Percentiles rank a stretch among this genome's conserved stretches.
Evolutionary conservation across 2,329 filamentous ascomycete genomes (phyloP).

Genomic region (Colletotrichum musicola): DNA sequence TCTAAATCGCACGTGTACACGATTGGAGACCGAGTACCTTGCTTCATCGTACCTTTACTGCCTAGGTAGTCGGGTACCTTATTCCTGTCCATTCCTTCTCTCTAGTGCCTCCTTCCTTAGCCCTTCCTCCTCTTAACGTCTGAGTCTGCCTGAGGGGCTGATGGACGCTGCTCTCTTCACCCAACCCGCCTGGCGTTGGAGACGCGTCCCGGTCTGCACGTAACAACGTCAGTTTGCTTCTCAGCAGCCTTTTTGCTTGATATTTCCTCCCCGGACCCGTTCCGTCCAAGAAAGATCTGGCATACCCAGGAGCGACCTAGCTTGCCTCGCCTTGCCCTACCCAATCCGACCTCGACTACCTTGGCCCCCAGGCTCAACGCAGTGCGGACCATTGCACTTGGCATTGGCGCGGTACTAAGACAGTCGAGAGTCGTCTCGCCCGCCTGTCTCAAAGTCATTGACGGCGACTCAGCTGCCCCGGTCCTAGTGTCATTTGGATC

Average conservation of each 20-base stretch:
- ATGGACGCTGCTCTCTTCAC: background rate
- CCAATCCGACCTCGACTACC: too few species aligned
- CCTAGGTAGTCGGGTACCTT: too few species aligned
- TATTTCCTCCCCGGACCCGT: background rate
- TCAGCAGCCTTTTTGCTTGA: background rate
- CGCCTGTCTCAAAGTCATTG: conserved; percentile 21
- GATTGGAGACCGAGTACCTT: too few species aligned
- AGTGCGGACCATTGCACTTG: background rate
- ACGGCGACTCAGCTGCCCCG: conserved; percentile 28
- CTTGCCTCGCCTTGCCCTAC: background rate
- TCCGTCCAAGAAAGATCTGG: too few species aligned
- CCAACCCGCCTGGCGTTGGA: background rate
- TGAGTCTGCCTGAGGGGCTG: too few species aligned
- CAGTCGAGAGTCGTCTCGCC: conserved; percentile 1
- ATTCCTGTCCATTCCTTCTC: too few species aligned
- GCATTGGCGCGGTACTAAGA: background rate
- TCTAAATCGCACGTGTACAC: too few species aligned
- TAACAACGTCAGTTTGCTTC: background rate
- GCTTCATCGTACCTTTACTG: too few species aligned
- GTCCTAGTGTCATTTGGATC: conserved; percentile 37
- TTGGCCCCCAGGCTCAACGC: background rate
- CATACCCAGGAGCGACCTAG: background rate
- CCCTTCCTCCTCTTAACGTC: too few species aligned
- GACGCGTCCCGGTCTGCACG: background rate
- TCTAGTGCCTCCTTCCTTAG: too few species aligned